Base-by-base conservation (phyloP, 164 flowering plant genomes). In the Euptelea pleiosperma region DNA sequence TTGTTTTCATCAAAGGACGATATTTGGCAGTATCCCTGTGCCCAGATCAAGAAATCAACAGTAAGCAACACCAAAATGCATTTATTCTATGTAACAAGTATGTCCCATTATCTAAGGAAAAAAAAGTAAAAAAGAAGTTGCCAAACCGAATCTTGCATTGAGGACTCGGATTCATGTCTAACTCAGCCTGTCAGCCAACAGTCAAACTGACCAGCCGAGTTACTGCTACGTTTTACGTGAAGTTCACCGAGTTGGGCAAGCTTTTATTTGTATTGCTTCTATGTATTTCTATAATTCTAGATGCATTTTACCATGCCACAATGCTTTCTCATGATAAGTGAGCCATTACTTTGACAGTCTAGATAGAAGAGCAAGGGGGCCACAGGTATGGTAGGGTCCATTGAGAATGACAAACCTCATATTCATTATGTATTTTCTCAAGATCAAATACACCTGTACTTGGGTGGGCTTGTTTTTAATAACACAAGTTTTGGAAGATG, bases 11-110 rank as follows among this genome's bases (percentile, higher is more conserved):
- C 67, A 84, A 62, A 12, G 90, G 90, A 25, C 22, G 81, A 57
- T 86, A 86, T 55, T 70, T 75, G 59, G 90, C 85, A 43, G 96
- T 85, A 67, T 86, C 96, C 77, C 92, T 86, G 76, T 57, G 65
- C 22, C 11, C 31, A 60, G 25, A 34, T 18, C 12, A 19, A 8
- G 25, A 52, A 54, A 55, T 45, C 33, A 46, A 24, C 16, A 15
- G 36, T 53, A 58, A 49, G 56, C 9, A 25, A 58, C 42, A 51
- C n/a, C 43, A 28, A 19, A n/a, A 54, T n/a, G 26, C 40, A 24
- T 36, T 11, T 46, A 1, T 42, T 3, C 8, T n/a, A 3, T 0
- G 9, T 16, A 15, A n/a, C 6, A 57, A 29, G 10, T 26, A 21
- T 7, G 11, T n/a, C 12, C 4, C 22, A 37, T 24, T 36, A 14